Base-by-base conservation (phyloP, 495 filamentous ascomycete species). In the Aspergillus olivimuriae region DNA sequence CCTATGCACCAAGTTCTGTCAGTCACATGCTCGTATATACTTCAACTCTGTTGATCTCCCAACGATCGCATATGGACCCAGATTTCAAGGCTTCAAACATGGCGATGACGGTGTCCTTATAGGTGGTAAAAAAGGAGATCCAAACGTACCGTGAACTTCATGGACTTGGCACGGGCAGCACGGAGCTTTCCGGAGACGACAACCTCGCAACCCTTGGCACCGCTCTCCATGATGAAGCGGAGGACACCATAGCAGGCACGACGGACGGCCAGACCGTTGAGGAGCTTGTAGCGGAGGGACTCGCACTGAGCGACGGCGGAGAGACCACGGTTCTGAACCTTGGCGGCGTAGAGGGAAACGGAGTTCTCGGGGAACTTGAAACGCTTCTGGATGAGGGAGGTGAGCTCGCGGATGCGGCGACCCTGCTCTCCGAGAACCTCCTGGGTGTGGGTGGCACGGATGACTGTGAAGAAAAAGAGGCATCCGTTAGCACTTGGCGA, bases 321-420 rank as follows among this genome's bases (percentile, higher is more conserved):
- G 50, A 98, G 88, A 86, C 92, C 92, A 60, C 92, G 90, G 80
- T 95, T 96, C 81, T 97, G 94, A 66, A 98, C 92, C 83, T 98
- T 98, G 69, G 92, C 94, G 70, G 92, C 92, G 70, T 97, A 98
- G 63, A 98, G 88, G 47, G 92, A 96, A 69, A 98, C 92, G 60
- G 86, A 92, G 85, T 97, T 96, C 79, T 96, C 92, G 67, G 92
- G 90, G 81, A 98, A 98, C 80, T 96, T 96, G 87, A 97, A 98
- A 56, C 92, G 89, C 83, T 98, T 97, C 78, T 97, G 94, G 81
- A 98, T 96, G 66, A 98, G 86, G 52, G 88, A 95, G 63, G 92
- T 98, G 74, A 98, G 89, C 78, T 98, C 92, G 71, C 92, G 90
- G 74, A 98, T 98, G 72, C 92, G 89, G 73, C 92, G 89, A 58